Base-by-base conservation (phyloP, 352 stramenopile species). In the Globisporangium nunn region DNA sequence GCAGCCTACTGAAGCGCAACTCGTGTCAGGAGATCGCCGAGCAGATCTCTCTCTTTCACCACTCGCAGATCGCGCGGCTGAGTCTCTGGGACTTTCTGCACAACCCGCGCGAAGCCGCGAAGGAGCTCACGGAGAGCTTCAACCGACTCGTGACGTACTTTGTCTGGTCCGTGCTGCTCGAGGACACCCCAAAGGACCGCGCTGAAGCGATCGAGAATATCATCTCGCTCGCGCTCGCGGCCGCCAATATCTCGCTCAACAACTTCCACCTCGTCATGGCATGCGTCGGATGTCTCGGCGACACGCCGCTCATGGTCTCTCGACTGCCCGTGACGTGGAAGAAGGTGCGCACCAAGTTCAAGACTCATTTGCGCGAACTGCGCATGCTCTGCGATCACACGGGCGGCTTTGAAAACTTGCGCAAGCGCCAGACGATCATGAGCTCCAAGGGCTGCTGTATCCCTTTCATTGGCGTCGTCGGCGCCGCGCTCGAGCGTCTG, bases 261-360 rank as follows among this genome's bases (percentile, higher is more conserved):
- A 92, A 90, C 49, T 92, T 90, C 49, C 74, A 88, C 55, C 59
- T 92, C n/a, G 75, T 88, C 18, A 89, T 91, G 81, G 77, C 72
- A 8, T 89, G 81, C 29, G 77, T 91, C 0, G 81, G 81, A 5
- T 88, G 81, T 46, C 62, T 91, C 0, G 81, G 81, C 17, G 81
- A 89, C 56, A 79, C 62, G 12, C 77, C 81, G 3, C 68, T 91
- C 12, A 91, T 91, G 78, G 68, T 67, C 46, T 84, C 77, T 7
- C 67, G 81, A 23, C 59, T 91, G 44, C 81, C 81, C 8, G 58
- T 68, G 4, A 89, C 81, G 11, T 91, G 81, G 78, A 89, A 89
- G 61, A 74, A 74, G 44, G 81, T 89, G 50, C 74, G 74, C 2
- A 51, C 68, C 29, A 88, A 86, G 55, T 78, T 75, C 62, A 91